phyloP scores from a whole-genome alignment of 1,284 basidiomycete species.

The Pholiota adiposa region DNA sequence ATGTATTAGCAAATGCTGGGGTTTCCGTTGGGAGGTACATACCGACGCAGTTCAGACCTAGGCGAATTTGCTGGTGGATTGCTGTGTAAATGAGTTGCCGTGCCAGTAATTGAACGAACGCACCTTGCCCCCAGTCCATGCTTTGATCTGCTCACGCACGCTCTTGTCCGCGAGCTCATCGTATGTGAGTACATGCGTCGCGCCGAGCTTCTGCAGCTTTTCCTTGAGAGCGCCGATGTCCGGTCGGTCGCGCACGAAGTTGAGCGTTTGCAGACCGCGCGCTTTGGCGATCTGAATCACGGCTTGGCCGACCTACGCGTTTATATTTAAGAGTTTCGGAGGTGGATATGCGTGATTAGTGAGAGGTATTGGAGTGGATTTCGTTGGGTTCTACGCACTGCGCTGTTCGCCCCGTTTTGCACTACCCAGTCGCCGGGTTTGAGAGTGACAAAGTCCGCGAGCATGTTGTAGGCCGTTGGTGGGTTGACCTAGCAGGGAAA shows the following conservation, averaged over 20 bases:
- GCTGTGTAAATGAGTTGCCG: not conserved
- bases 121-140: slow-evolving; percentile 66
- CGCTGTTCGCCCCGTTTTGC: slow-evolving; percentile 87
- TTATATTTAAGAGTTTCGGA: too few relatives aligned
- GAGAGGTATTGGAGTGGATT: too few relatives aligned
- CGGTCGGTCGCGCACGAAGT: slow-evolving; percentile 74
- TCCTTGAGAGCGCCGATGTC: slow-evolving; percentile 54
- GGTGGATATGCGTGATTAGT: too few relatives aligned
- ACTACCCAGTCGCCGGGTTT: slow-evolving; percentile 74
- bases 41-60: slow-evolving; percentile 82
- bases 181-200: slow-evolving; percentile 76
- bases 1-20: not conserved
- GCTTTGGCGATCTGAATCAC: slow-evolving; percentile 82
- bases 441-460: slow-evolving; percentile 69
- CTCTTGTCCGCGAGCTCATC: slow-evolving; percentile 65
- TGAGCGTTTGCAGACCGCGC: slow-evolving; percentile 72
- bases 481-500: slow-evolving; percentile 68
- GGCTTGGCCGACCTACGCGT: slow-evolving; percentile 69
- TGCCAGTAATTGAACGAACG: not conserved
- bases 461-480: slow-evolving; percentile 82
- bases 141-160: slow-evolving; percentile 53
- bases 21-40: slow-evolving; percentile 9
- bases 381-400: too few relatives aligned
- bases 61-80: slow-evolving; percentile 51
- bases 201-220: slow-evolving; percentile 64